Conservation (phyloP, 108 stramenopile genomes). For the Nitzschia sp. region DNA sequence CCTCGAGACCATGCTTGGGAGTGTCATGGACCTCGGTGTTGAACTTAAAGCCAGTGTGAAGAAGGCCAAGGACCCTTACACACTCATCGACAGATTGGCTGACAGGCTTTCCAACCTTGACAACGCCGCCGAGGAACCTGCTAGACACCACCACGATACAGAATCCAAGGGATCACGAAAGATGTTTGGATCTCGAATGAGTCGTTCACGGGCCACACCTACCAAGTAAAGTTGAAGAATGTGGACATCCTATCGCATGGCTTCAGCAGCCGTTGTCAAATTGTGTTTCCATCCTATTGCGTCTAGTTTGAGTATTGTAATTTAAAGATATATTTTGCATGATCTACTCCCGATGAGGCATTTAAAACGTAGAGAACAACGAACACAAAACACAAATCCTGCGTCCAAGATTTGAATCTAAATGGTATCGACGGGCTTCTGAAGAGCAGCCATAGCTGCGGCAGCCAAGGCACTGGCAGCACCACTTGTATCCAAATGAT, state of each 20-base stretch:
- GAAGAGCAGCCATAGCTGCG: constrained; percentile 33
- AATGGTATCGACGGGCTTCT: background rate
- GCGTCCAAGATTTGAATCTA: too few relatives aligned
- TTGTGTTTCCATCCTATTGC: too few relatives aligned
- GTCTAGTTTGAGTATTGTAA: too few relatives aligned
- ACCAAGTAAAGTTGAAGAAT: too few relatives aligned
- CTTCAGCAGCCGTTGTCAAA: too few relatives aligned
- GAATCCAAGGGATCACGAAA: background rate
- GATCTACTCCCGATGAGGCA: too few relatives aligned
- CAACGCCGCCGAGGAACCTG: constrained; percentile 3
- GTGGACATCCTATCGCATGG: too few relatives aligned
- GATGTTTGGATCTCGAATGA: constrained; percentile 4
- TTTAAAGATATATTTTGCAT: too few relatives aligned
- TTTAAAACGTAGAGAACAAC: too few relatives aligned
- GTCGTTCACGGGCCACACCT: background rate
- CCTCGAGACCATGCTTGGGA: constrained; percentile 43
- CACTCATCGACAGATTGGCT: constrained; percentile 46
- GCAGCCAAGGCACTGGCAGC: constrained; percentile 24
- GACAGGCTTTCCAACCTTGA: constrained; percentile 46
- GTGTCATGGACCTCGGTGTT: constrained; percentile 41
- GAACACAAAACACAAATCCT: too few relatives aligned
- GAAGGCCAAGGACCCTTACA: constrained; percentile 39
- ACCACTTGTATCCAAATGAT: constrained; percentile 8
- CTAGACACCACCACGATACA: background rate
- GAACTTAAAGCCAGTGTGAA: constrained; percentile 46